Conservation (phyloP, 139 green algal genomes). For the Asterochloris erici region DNA sequence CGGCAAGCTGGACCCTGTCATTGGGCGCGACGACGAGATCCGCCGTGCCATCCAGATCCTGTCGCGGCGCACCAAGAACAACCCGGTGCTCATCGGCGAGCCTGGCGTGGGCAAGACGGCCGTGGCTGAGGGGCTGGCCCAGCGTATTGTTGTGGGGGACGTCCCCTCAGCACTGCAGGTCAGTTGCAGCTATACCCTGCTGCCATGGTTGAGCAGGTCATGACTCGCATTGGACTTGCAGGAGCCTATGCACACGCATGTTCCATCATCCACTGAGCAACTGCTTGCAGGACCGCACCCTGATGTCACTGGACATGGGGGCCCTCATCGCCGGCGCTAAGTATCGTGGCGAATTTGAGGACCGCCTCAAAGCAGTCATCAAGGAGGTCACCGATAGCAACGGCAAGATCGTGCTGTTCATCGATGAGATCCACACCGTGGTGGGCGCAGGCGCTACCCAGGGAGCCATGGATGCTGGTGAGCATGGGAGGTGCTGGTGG, state of each 20-base stretch:
- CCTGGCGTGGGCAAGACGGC: constrained; percentile 88
- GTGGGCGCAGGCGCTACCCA: constrained; percentile 62
- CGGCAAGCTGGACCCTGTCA: constrained; percentile 83
- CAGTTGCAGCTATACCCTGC: neutral
- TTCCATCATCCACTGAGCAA: too few relatives aligned
- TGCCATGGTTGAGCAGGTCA: neutral
- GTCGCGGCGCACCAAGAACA: constrained; percentile 96
- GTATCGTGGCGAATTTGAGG: constrained; percentile 98
- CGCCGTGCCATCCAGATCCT: constrained; percentile 76
- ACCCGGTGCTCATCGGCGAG: constrained; percentile 97
- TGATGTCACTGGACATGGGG: constrained; percentile 96
- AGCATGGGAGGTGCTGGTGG: neutral
- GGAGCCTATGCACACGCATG: too few relatives aligned
- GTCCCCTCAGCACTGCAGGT: constrained; percentile 81
- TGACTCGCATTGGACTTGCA: neutral
- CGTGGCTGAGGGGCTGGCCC: constrained; percentile 90
- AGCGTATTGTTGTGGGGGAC: constrained; percentile 94
- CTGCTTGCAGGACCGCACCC: constrained; percentile 53
- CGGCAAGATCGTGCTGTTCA: constrained; percentile 95
- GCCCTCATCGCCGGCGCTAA: constrained; percentile 95
- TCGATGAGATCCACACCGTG: constrained; percentile 99
- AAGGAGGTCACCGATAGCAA: constrained; percentile 85
- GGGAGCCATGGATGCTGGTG: constrained; percentile 90
- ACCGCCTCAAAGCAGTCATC: constrained; percentile 94
- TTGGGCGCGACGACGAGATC: constrained; percentile 83